Evolutionary conservation across 225 moss, liverwort and hornwort species (phyloP), one percentile per base, ranked within the genome.

Genomic region (Climacium dendroides): DNA sequence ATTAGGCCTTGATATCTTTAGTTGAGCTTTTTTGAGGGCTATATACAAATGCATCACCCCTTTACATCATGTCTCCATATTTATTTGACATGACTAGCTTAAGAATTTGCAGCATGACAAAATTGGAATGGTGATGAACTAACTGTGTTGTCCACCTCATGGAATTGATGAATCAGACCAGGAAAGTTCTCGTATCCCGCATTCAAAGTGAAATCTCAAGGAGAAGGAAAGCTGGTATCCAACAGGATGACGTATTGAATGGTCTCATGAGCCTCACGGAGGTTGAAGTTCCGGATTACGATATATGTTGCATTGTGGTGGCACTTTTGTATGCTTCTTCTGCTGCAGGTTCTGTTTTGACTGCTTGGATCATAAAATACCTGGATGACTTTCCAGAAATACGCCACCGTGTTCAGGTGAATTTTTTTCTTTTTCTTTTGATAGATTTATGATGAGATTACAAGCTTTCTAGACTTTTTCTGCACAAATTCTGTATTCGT

Each of bases 331-430:
- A 88, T 72, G 88, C 84, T 76, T 53, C 59, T 24, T 63, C 47
- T 12, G n/a, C 10, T 29, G 78, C 88, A 58, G 66, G 81, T 37
- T 6, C 86, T 35, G 23, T 76, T 80, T 75, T 91, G 2, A 52
- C 88, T 55, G 54, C 81, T 43, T 88, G 80, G 80, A 52, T 91
- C 35, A 11, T 91, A 6, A 89, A 91, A 37, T 83, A 86, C 72
- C 86, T 92, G 32, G 80, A 88, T 5, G 58, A 89, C 43, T 87
- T 80, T 81, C 91, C 91, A 77, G 59, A 86, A 57, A 88, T 88
- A 8, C 84, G 53, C 55, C 89, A 73, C 15, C 12, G 7, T 66
- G 12, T 66, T 20, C 66, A 66, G 20, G 66, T 66, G 19, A n/a
- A 66, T 66, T 66, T n/a, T n/a, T 20, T 66, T n/a, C n/a, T n/a